phyloP scores from a whole-genome alignment of 1,284 basidiomycete species.

The Papiliotrema flavescens region DNA sequence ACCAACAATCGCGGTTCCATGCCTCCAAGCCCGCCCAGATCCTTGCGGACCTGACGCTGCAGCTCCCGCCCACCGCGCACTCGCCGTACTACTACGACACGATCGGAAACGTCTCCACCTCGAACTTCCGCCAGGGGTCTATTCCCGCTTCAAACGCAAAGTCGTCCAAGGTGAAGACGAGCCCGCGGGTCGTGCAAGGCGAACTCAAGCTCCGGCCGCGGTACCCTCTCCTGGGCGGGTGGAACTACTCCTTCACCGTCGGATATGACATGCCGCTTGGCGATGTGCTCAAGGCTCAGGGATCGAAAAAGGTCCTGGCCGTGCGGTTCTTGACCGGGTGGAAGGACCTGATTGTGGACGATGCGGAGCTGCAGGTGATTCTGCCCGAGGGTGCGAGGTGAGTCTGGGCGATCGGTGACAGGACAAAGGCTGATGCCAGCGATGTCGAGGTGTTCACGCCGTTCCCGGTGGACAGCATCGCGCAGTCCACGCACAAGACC shows the following conservation, averaged over 20 bases:
- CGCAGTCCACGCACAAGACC: conserved; percentile 65
- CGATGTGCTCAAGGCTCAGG: conserved; percentile 54
- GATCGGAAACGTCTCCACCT: conserved; percentile 96
- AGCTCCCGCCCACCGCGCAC: conserved; percentile 74
- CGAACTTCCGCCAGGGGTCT: conserved; percentile 63
- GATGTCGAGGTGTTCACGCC: conserved; percentile 73
- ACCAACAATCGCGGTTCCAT: conserved; percentile 71
- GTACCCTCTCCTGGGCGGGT: conserved; percentile 91
- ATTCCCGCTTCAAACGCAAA: conserved; percentile 12
- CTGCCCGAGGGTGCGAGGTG: conserved; percentile 91
- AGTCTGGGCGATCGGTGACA: conserved; percentile 44
- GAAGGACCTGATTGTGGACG: conserved; percentile 73
- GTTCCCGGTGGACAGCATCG: conserved; percentile 66
- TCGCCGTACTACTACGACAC: conserved; percentile 83
- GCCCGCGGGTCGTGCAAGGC: conserved; percentile 48
- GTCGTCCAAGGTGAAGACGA: conserved; percentile 52
- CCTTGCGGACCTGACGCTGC: conserved; percentile 61
- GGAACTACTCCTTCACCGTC: conserved; percentile 94
- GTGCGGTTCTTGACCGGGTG: conserved; percentile 84
- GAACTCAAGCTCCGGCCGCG: conserved; percentile 78
- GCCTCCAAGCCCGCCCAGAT: conserved; percentile 65
- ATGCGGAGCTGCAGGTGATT: conserved; percentile 74
- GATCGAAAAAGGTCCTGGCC: conserved; percentile 61
- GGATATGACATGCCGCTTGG: conserved; percentile 83
- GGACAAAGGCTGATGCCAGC: conserved; percentile 49